Evolutionary conservation across 352 stramenopile species (phyloP).

Genomic region (Phytophthora colocasiae): DNA sequence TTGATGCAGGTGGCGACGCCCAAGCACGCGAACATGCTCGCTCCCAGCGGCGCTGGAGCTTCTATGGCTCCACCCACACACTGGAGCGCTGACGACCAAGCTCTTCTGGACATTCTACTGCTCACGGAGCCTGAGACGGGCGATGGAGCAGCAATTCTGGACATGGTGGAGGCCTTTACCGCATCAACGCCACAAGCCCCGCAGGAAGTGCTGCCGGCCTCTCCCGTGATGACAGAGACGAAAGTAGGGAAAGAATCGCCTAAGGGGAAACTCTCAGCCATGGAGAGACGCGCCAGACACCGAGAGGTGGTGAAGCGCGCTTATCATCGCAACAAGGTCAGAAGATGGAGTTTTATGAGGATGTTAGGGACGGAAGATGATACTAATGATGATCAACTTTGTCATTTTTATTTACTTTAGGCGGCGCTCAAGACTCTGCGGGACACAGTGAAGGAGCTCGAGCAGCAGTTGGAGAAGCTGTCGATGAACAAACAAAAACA

Average conservation of each 20-base stretch:
- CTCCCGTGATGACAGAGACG: conserved; percentile 11
- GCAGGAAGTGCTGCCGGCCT: conserved; percentile 12
- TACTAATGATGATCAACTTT: conserved; percentile 15
- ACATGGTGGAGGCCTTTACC: neutral
- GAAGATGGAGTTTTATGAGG: neutral
- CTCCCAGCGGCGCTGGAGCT: neutral
- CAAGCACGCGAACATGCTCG: too few relatives aligned
- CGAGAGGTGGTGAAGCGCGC: conserved; percentile 78
- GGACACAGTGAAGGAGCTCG: conserved; percentile 62
- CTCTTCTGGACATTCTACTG: conserved; percentile 42
- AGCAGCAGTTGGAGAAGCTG: conserved; percentile 56
- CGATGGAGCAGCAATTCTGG: neutral
- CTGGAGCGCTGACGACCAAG: conserved; percentile 49
- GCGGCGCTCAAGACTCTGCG: conserved; percentile 57
- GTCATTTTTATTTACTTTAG: conserved; percentile 24
- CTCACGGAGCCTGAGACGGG: conserved; percentile 14
- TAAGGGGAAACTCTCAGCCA: conserved; percentile 53
- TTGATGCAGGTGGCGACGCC: too few relatives aligned
- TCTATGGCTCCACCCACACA: conserved; percentile 1
- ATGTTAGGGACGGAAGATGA: neutral
- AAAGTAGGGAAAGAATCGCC: conserved; percentile 8
- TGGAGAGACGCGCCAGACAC: conserved; percentile 65
- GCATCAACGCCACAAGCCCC: neutral
- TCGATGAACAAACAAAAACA: conserved; percentile 31
- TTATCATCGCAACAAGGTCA: conserved; percentile 79